Percentiles rank a stretch among this genome's conserved stretches.
Evolutionary conservation across 192 early-diverging fungal species (phyloP).

Genomic region (Kappamyces sp.): DNA sequence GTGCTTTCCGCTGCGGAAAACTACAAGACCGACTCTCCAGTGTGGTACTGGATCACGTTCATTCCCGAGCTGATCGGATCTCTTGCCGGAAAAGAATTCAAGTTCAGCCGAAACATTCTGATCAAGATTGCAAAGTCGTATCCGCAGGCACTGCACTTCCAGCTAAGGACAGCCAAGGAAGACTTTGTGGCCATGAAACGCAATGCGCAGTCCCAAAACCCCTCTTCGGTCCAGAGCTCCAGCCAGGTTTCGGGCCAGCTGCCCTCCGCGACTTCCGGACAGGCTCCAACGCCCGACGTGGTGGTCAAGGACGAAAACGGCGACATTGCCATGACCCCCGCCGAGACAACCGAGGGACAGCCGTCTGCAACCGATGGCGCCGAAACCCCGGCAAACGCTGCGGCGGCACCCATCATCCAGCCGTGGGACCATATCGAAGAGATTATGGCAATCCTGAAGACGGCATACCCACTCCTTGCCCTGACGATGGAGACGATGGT

Average conservation of each 20-base stretch:
- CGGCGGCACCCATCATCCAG: conserved; percentile 32
- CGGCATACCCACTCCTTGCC: conserved; percentile 86
- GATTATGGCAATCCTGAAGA: conserved; percentile 91
- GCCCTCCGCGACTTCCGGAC: neutral
- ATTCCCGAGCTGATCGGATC: conserved; percentile 89
- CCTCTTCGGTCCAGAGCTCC: neutral
- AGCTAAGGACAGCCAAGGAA: conserved; percentile 86
- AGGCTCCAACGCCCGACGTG: conserved; percentile 6
- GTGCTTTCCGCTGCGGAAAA: conserved; percentile 77
- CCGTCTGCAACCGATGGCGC: neutral
- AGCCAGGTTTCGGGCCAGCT: neutral
- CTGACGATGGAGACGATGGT: conserved; percentile 98
- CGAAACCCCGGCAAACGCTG: conserved; percentile 2
- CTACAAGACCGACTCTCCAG: conserved; percentile 85
- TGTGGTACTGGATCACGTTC: conserved; percentile 99
- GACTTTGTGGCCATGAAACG: conserved; percentile 69
- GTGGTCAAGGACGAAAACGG: neutral
- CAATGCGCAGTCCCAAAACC: neutral
- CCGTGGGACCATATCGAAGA: conserved; percentile 91
- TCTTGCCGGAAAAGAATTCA: conserved; percentile 72
- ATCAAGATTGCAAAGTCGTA: conserved; percentile 91
- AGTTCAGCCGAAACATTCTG: conserved; percentile 70
- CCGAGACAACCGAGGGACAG: neutral
- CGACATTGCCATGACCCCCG: neutral
- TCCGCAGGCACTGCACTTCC: conserved; percentile 94